phyloP scores from a whole-genome alignment of 176 grass and related monocot species.

The Bolboschoenus planiculmis region DNA sequence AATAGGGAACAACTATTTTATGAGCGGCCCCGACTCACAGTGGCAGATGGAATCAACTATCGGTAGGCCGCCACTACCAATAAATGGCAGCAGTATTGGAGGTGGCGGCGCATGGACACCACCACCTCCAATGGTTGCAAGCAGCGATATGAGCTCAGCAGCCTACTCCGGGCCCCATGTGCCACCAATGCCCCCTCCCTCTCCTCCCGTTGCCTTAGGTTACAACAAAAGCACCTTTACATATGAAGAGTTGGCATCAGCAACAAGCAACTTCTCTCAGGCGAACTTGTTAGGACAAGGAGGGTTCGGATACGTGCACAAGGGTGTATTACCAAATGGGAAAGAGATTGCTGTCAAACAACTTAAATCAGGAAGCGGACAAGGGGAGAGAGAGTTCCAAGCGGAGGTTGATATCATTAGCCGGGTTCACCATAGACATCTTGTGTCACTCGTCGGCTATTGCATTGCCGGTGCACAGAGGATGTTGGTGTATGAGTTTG shows the following conservation, averaged over 20 bases:
- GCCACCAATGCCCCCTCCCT: slow-evolving; percentile 10
- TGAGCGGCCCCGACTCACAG: slow-evolving; percentile 28
- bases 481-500: slow-evolving; percentile 54
- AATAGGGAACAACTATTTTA: slow-evolving; percentile 28
- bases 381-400: slow-evolving; percentile 61
- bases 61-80: slow-evolving; percentile 19
- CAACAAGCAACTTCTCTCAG: slow-evolving; percentile 43
- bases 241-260: slow-evolving; percentile 52
- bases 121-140: background rate
- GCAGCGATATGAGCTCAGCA: slow-evolving; percentile 24
- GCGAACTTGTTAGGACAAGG: slow-evolving; percentile 62
- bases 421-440: slow-evolving; percentile 55
- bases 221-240: slow-evolving; percentile 48
- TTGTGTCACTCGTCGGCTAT: slow-evolving; percentile 56
- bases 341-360: slow-evolving; percentile 45
- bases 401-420: slow-evolving; percentile 60
- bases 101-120: slow-evolving; percentile 6
- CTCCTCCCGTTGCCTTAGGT: slow-evolving; percentile 23
- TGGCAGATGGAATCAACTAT: slow-evolving; percentile 26
- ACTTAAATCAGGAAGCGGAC: slow-evolving; percentile 47
- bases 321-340: slow-evolving; percentile 47
- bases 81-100: background rate
- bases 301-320: slow-evolving; percentile 81
- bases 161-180: slow-evolving; percentile 12
- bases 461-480: slow-evolving; percentile 41